These are phyloP conservation scores for Arctium minus DNA, from an alignment of 129 eudicot genomes.

Conservation along the genomic window DNA sequence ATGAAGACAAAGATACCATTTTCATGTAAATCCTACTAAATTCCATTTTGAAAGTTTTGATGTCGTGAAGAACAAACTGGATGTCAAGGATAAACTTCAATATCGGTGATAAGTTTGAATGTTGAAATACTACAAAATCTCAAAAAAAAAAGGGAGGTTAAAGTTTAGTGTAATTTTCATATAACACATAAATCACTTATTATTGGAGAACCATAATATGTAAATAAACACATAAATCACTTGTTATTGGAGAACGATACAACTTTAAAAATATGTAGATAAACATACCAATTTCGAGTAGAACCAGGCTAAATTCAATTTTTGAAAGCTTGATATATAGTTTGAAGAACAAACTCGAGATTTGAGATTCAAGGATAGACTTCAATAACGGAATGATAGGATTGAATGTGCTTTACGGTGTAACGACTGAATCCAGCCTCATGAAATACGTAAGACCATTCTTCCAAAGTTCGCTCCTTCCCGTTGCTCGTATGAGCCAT, in stretches of 20 bases:
- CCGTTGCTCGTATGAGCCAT: conserved; percentile 44
- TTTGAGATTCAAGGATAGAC: conserved; percentile 27
- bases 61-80: neutral
- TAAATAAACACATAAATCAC: no score
- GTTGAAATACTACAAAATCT: neutral
- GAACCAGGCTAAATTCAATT: neutral
- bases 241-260: no score
- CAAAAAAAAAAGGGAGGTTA: no score
- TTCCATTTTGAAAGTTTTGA: no score
- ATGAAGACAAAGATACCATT: neutral
- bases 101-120: conserved; percentile 31
- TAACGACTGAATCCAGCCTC: conserved; percentile 41
- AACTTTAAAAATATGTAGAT: no score
- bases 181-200: no score
- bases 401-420: conserved; percentile 27
- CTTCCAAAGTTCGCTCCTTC: conserved; percentile 44
- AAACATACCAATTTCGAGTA: neutral
- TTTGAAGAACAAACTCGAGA: neutral
- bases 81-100: conserved; percentile 37
- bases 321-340: neutral
- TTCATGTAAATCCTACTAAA: no score
- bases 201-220: no score
- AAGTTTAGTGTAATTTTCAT: no score
- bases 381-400: conserved; percentile 36
- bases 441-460: conserved; percentile 32